These are phyloP conservation scores for Blumeria hordei DNA, from an alignment of 2,329 filamentous ascomycete species.

Conservation along the genomic window DNA sequence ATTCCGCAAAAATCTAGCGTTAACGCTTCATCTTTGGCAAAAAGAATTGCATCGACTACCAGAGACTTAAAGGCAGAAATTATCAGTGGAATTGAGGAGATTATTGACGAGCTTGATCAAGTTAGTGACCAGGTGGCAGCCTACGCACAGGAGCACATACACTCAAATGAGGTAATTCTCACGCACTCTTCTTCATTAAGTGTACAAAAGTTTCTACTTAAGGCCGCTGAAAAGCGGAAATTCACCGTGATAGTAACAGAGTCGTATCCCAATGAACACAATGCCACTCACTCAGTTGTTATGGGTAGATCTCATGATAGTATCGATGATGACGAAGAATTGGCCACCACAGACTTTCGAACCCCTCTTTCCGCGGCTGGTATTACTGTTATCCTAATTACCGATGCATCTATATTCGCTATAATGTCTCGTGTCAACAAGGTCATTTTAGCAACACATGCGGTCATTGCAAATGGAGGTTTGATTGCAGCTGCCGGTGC, in stretches of 20 bases:
- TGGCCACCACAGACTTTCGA: conserved; percentile 30
- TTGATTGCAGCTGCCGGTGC: conserved; percentile 70
- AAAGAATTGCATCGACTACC: conserved; percentile 11
- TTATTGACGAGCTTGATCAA: conserved; percentile 82
- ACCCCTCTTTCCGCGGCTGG: conserved; percentile 59
- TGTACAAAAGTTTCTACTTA: conserved; percentile 71
- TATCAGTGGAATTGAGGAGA: conserved; percentile 80
- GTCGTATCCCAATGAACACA: conserved; percentile 43
- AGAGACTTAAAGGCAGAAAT: conserved; percentile 73
- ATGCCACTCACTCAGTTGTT: conserved; percentile 34
- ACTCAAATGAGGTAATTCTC: conserved; percentile 77
- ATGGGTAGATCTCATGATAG: conserved; percentile 27
- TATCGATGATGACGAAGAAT: conserved; percentile 15
- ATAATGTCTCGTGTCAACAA: conserved; percentile 93
- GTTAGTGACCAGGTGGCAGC: conserved; percentile 83
- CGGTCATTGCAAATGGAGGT: conserved; percentile 70
- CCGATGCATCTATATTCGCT: conserved; percentile 67
- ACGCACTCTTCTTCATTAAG: conserved; percentile 70
- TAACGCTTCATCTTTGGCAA: conserved; percentile 11
- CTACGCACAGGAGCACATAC: conserved; percentile 75
- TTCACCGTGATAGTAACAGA: conserved; percentile 79
- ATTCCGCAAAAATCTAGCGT: conserved; percentile 20
- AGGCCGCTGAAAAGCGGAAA: conserved; percentile 67
- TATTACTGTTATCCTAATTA: conserved; percentile 60
- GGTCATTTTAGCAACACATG: conserved; percentile 71